Evolutionary conservation across 441 rosid genomes (phyloP), one percentile per base, ranked within the genome.

Genomic region (Erysimum cheiri): DNA sequence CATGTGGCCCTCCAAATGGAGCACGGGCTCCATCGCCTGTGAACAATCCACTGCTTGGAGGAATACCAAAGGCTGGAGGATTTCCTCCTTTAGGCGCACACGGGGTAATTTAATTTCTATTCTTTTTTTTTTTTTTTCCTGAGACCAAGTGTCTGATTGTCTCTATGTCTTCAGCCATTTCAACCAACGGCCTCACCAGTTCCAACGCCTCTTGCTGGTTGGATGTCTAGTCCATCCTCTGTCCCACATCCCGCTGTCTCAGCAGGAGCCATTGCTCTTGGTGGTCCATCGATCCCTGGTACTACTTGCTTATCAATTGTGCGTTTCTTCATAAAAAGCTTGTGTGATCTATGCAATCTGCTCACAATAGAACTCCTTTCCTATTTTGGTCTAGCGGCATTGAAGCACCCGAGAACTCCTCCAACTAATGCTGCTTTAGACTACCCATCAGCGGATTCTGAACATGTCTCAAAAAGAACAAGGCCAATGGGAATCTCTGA

Each of bases 21-120:
- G 93, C 97, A 72, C 87, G 92, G 61, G 96, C 98, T 66, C 97
- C 98, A 60, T 88, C 97, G 17, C 99, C 98, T 69, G 96, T 87
- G 44, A 90, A 79, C 80, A 85, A 84, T 77, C 96, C 97, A 6
- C 75, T 95, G 77, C 97, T 90, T 72, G 99, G 97, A 59, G 71
- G 90, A 57, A 78, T 95, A 72, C 94, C 98, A 60, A 94, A 94
- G 83, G 86, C 91, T 55, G 98, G 94, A 58, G 99, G 87, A 24
- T 94, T 90, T 74, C 91, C 99, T 76, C 89, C 99, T 69, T 78
- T 92, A 32, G 97, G 97, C 61, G 91, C 96, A 44, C 97, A 94
- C 37, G 99, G 97, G 96, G 99, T 90, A 58, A 28, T 60, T 26
- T 36, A 58, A 9, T 40, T 22, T 36, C 63, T 37, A 2, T 56